A percentile compares a stretch with the other conserved stretches of the same genome.
Evolutionary conservation across 495 filamentous ascomycete genomes (phyloP).

Genomic region (Penicillium cataractarum): DNA sequence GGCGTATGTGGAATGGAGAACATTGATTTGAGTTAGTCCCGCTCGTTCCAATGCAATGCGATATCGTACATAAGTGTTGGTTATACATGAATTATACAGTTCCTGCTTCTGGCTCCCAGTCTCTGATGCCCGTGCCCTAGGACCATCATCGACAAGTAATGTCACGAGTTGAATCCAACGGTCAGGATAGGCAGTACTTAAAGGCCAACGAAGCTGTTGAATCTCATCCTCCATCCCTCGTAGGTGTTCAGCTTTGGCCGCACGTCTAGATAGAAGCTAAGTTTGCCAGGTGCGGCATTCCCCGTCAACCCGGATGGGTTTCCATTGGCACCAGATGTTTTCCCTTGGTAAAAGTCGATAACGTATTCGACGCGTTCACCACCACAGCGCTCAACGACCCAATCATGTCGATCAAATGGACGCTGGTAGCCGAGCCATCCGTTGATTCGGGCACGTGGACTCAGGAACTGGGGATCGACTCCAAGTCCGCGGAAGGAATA

Average conservation of each 20-base stretch:
- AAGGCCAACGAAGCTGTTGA: slow-evolving; percentile 63
- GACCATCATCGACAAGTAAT: slow-evolving; percentile 37
- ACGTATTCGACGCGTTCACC: slow-evolving; percentile 91
- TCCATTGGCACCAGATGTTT: slow-evolving; percentile 36
- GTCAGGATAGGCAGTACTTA: slow-evolving; percentile 17
- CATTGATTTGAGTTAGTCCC: slow-evolving; percentile 20
- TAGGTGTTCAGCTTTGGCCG: slow-evolving; percentile 90
- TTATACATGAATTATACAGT: slow-evolving; percentile 48
- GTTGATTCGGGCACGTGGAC: slow-evolving; percentile 80
- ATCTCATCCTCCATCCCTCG: slow-evolving; percentile 88
- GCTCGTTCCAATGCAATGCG: slow-evolving; percentile 13
- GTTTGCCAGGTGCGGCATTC: slow-evolving; percentile 58
- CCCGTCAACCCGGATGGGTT: slow-evolving; percentile 36
- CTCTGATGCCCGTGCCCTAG: slow-evolving; percentile 19
- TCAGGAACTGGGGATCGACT: slow-evolving; percentile 66
- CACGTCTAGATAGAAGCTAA: slow-evolving; percentile 95
- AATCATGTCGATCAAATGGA: slow-evolving; percentile 96
- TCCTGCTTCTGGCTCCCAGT: slow-evolving; percentile 23
- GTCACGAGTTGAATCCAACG: slow-evolving; percentile 15
- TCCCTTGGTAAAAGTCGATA: slow-evolving; percentile 96
- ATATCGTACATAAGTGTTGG: slow-evolving; percentile 45
- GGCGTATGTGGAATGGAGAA: slow-evolving; percentile 30
- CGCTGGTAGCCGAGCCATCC: slow-evolving; percentile 81
- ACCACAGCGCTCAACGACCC: slow-evolving; percentile 87
- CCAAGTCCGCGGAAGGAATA: slow-evolving; percentile 77